Evolutionary conservation across 768 basidiomycete species (phyloP).

Genomic region (Termitomyces bulborhizus): DNA sequence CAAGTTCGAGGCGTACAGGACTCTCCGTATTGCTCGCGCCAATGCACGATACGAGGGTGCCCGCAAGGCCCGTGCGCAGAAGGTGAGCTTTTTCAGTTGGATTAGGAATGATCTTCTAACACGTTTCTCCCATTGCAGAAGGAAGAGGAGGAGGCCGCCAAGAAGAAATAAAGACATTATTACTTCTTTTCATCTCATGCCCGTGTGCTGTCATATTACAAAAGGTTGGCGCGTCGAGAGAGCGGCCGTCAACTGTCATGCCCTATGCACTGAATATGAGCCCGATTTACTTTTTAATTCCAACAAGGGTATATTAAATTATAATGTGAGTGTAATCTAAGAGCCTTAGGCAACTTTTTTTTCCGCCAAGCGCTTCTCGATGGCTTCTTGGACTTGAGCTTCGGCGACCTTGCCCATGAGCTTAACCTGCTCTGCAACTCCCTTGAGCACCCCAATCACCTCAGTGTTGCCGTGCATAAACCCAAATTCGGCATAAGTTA

Average conservation of each 20-base stretch:
- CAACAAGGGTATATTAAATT: not conserved
- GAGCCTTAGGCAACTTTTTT: conserved; percentile 10
- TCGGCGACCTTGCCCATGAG: conserved; percentile 80
- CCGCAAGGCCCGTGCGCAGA: conserved; percentile 80
- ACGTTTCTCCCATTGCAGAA: conserved; percentile 38
- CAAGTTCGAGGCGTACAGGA: conserved; percentile 80
- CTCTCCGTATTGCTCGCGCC: conserved; percentile 82
- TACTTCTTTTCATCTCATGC: conserved; percentile 21
- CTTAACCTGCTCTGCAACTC: conserved; percentile 84
- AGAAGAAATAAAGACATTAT: conserved; percentile 68
- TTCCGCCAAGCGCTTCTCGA: conserved; percentile 34
- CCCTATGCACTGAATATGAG: conserved; percentile 32
- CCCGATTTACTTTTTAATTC: conserved; percentile 9
- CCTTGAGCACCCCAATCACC: conserved; percentile 73
- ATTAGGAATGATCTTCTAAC: conserved; percentile 10
- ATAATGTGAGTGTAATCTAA: not conserved
- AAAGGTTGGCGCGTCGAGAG: conserved; percentile 25
- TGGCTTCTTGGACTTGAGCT: conserved; percentile 60
- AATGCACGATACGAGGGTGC: conserved; percentile 79
- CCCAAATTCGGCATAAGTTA: conserved; percentile 88
- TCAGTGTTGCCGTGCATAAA: conserved; percentile 83
- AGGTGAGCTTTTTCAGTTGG: conserved; percentile 44
- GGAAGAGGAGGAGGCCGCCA: conserved; percentile 87
- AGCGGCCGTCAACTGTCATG: conserved; percentile 19
- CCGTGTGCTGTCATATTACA: conserved; percentile 22